phyloP scores from a whole-genome alignment of 116 monocot species.

The Papilionanthe hybrid region DNA sequence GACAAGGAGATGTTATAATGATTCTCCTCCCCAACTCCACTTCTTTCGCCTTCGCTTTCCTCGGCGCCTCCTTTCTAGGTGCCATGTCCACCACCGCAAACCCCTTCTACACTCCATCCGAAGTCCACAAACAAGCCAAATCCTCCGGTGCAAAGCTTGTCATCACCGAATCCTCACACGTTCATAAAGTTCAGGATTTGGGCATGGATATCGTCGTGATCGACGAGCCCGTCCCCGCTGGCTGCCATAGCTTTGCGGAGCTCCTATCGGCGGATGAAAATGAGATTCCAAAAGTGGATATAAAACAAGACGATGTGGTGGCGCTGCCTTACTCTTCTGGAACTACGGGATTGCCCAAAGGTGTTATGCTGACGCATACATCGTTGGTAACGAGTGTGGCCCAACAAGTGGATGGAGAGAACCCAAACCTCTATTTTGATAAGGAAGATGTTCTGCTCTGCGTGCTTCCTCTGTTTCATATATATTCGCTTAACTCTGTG shows the following conservation, averaged over 20 bases:
- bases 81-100: constrained; percentile 65
- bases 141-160: constrained; percentile 40
- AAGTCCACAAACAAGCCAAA: constrained; percentile 55
- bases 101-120: constrained; percentile 54
- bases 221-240: constrained; percentile 17
- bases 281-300: constrained; percentile 23
- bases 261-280: constrained; percentile 23
- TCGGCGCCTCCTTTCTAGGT: constrained; percentile 54
- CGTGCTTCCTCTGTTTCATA: too few species aligned
- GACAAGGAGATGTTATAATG: constrained; percentile 63
- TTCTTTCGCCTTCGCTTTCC: constrained; percentile 60
- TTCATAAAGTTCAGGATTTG: constrained; percentile 32
- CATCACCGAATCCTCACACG: constrained; percentile 47
- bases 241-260: constrained; percentile 38
- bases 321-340: constrained; percentile 75
- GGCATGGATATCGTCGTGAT: constrained; percentile 31
- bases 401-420: constrained; percentile 64
- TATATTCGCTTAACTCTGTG: too few species aligned
- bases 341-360: constrained; percentile 72
- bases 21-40: constrained; percentile 57
- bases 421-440: constrained; percentile 52
- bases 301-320: constrained; percentile 52
- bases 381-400: constrained; percentile 67
- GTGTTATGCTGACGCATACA: constrained; percentile 68
- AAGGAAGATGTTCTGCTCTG: constrained; percentile 57